Evolutionary conservation across 768 basidiomycete genomes (phyloP).

Genomic region (Dacryopinax spathularia): DNA sequence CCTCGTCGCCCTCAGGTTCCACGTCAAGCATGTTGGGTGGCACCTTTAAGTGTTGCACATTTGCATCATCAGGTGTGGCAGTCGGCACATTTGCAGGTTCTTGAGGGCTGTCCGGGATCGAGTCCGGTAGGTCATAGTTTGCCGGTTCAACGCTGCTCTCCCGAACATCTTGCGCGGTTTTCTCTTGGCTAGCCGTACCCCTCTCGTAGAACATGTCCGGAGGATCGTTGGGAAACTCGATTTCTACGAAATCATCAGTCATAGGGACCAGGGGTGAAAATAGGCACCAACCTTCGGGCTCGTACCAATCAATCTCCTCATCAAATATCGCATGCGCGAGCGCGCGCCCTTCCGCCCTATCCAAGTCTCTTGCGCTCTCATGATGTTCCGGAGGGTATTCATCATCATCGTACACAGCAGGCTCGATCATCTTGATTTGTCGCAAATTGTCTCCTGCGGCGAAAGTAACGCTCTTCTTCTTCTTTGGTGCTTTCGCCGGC

Average conservation of each 20-base stretch:
- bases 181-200: conserved; percentile 58
- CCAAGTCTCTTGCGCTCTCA: conserved; percentile 60
- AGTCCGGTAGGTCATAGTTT: conserved; percentile 51
- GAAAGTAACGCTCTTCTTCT: conserved; percentile 70
- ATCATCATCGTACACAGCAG: conserved; percentile 81
- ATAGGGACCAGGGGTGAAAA: conserved; percentile 13
- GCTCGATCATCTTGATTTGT: conserved; percentile 65
- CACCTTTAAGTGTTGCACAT: conserved; percentile 47
- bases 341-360: conserved; percentile 75
- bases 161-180: conserved; percentile 53
- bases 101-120: conserved; percentile 65
- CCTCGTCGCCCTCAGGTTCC: conserved; percentile 5
- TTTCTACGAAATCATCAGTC: conserved; percentile 30
- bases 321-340: conserved; percentile 60
- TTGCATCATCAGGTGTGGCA: conserved; percentile 57
- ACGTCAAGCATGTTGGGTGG: conserved; percentile 43
- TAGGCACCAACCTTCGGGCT: conserved; percentile 44
- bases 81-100: conserved; percentile 38
- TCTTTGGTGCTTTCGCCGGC: conserved; percentile 34
- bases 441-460: conserved; percentile 59
- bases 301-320: conserved; percentile 74
- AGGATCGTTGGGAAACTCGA: conserved; percentile 46
- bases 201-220: conserved; percentile 25
- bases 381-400: conserved; percentile 31
- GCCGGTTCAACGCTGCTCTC: conserved; percentile 65